Percentiles rank a stretch among this genome's conserved stretches.
Evolutionary conservation across 2,329 filamentous ascomycete species (phyloP).

Genomic region (Metarhizium anisopliae): DNA sequence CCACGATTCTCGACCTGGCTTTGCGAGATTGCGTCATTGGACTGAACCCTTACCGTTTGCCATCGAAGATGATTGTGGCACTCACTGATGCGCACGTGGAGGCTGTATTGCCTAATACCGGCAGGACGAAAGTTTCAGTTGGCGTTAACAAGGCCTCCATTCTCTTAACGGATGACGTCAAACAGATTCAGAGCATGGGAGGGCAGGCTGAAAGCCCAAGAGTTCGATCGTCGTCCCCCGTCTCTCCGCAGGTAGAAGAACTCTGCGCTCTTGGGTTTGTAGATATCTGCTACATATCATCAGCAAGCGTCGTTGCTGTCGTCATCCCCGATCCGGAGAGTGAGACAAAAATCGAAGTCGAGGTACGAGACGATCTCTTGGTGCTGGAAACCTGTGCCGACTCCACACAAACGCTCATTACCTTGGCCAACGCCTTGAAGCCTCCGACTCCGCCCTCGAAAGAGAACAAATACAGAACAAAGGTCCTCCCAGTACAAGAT

Average conservation of each 20-base stretch:
- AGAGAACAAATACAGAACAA: constrained; percentile 76
- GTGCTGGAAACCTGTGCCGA: constrained; percentile 94
- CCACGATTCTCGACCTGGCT: constrained; percentile 62
- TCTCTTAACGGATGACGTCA: constrained; percentile 70
- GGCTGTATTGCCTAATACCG: constrained; percentile 56
- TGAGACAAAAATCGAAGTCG: constrained; percentile 60
- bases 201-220: constrained; percentile 10
- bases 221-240: constrained; percentile 22
- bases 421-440: constrained; percentile 67
- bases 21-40: constrained; percentile 76
- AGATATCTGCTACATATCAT: constrained; percentile 77
- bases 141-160: constrained; percentile 74
- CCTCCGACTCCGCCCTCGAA: constrained; percentile 78
- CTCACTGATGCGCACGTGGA: constrained; percentile 68
- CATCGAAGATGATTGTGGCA: constrained; percentile 70
- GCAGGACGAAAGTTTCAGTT: constrained; percentile 53
- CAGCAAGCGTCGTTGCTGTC: constrained; percentile 60
- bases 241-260: constrained; percentile 43
- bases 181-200: constrained; percentile 15
- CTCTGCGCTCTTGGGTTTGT: constrained; percentile 67
- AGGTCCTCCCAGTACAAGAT: constrained; percentile 77
- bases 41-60: constrained; percentile 67
- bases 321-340: constrained; percentile 45
- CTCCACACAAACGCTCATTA: constrained; percentile 86
- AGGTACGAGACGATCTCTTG: constrained; percentile 76